Conservation (phyloP, 495 filamentous ascomycete species). For the Penicillium pancosmium region DNA sequence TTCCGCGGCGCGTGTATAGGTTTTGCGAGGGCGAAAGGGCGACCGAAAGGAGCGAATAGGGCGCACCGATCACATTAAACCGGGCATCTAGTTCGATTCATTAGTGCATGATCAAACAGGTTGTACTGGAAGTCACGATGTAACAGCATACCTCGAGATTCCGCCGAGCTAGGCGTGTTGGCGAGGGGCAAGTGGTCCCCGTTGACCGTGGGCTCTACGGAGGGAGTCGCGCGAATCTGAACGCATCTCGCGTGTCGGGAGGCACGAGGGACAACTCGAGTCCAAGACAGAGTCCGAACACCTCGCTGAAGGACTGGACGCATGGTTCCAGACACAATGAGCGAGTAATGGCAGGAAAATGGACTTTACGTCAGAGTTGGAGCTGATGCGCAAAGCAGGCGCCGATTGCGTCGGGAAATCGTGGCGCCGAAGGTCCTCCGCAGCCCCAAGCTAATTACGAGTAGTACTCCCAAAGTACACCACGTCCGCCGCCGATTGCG, state of each 20-base stretch:
- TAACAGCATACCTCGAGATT: conserved; percentile 40
- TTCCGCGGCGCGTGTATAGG: conserved; percentile 88
- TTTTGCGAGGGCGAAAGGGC: conserved; percentile 90
- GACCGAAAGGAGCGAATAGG: conserved; percentile 90
- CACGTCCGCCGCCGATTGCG: conserved; percentile 26
- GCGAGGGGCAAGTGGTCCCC: conserved; percentile 44
- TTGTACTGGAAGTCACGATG: neutral
- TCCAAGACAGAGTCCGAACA: conserved; percentile 42
- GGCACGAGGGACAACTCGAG: conserved; percentile 36
- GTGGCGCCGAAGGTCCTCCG: conserved; percentile 26
- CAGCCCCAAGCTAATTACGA: neutral
- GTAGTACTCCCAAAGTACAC: conserved; percentile 19
- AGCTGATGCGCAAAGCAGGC: conserved; percentile 17
- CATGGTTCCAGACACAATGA: conserved; percentile 31
- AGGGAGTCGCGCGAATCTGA: conserved; percentile 49
- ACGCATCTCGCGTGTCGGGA: conserved; percentile 41
- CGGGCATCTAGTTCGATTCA: conserved; percentile 67
- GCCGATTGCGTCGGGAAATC: conserved; percentile 26
- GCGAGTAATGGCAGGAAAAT: conserved; percentile 4
- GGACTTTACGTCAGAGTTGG: conserved; percentile 39
- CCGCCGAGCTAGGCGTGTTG: conserved; percentile 40
- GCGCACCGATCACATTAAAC: conserved; percentile 88
- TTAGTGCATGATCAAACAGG: neutral
- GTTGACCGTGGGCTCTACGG: conserved; percentile 40
- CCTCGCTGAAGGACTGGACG: conserved; percentile 43